Base-by-base conservation (phyloP, 768 basidiomycete genomes). In the Mycena latifolia region DNA sequence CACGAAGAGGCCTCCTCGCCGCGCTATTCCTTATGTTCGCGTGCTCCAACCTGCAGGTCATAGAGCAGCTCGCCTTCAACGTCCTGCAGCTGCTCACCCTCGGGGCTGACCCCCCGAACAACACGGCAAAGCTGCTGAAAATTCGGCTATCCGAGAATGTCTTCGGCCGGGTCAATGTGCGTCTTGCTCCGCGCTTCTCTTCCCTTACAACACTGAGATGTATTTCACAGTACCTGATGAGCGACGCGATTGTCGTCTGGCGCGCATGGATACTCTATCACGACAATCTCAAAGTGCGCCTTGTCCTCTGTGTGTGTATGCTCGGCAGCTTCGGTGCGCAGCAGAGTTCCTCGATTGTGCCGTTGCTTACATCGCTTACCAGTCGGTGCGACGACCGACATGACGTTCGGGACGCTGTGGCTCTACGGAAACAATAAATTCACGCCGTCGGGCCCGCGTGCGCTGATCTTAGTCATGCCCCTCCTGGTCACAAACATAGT, bases 211-310 rank as follows among this genome's bases (percentile, higher is more conserved):
- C 31, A 33, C 31, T 33, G 31, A 33, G 31, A 12, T 33, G n/a
- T n/a, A n/a, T n/a, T n/a, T n/a, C n/a, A n/a, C 28, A 65, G 63
- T 68, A 68, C 41, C 58, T 70, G 24, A 69, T 71, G 60, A 73
- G 72, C 63, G 70, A 73, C 45, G 62, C 61, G 5, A 66, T 72
- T 31, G 68, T 72, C 22, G 67, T 72, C 43, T 72, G 69, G 71
- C 68, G 71, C 20, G 70, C 72, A 8, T 73, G 70, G 70, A 55
- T 70, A 18, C 63, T 73, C 41, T 73, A 62, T 52, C 27, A 69
- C 5, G 61, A 55, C n/a, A 62, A 48, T 27, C 27, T 55, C 25
- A 54, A 52, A 25, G 43, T 71, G 27, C 46, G 54, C 33, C 33
- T 65, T 8, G 28, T 69, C 52, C 70, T 69, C 20, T 58, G 48